phyloP scores from a whole-genome alignment of 805 yeast species.

The Lipomyces anomalus region DNA sequence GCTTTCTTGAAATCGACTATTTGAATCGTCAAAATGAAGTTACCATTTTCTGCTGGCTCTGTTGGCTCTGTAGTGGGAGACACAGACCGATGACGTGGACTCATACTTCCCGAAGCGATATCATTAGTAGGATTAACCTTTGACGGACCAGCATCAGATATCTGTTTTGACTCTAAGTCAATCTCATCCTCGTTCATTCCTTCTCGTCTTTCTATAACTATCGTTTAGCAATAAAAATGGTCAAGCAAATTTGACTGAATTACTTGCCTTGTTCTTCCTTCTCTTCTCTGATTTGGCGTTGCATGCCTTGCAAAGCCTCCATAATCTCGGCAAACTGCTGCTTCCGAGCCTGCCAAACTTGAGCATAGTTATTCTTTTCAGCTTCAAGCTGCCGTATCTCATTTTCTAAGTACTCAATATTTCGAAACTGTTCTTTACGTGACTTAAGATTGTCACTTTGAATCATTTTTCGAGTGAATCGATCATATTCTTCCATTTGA shows the following conservation, averaged over 20 bases:
- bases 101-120: too few species aligned
- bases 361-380: slow-evolving; percentile 14
- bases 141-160: too few species aligned
- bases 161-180: slow-evolving; percentile 6
- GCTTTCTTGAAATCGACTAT: too few species aligned
- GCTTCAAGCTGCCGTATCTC: slow-evolving; percentile 28
- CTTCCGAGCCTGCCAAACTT: slow-evolving; percentile 25
- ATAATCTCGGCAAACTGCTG: slow-evolving; percentile 24
- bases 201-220: slow-evolving; percentile 11
- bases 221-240: neutral
- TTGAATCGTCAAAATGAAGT: too few species aligned
- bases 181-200: slow-evolving; percentile 18
- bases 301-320: slow-evolving; percentile 22
- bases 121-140: too few species aligned
- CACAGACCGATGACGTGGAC: too few species aligned
- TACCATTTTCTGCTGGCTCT: too few species aligned
- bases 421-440: slow-evolving; percentile 21
- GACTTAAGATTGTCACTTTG: slow-evolving; percentile 12
- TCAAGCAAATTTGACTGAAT: too few species aligned
- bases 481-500: slow-evolving; percentile 27
- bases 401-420: slow-evolving; percentile 21
- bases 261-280: slow-evolving; percentile 15
- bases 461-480: slow-evolving; percentile 9
- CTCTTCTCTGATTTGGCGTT: slow-evolving; percentile 21
- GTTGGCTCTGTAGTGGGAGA: too few species aligned